Conservation (phyloP, 345 rosid species). For the Kandelia obovata region DNA sequence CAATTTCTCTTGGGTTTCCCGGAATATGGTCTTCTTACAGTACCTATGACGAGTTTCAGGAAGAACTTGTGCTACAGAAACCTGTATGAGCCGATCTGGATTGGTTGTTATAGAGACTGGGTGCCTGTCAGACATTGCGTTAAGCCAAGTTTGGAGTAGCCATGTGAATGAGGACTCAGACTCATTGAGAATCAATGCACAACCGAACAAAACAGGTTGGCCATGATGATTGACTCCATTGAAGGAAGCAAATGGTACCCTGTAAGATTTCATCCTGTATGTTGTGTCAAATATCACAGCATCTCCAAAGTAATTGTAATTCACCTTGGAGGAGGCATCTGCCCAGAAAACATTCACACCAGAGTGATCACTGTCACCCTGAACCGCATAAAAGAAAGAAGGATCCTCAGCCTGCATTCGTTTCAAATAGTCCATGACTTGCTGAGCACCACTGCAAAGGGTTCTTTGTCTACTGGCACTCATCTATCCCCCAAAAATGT, state of each 20-base stretch:
- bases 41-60: constrained; percentile 57
- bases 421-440: constrained; percentile 58
- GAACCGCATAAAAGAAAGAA: constrained; percentile 47
- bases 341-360: constrained; percentile 50
- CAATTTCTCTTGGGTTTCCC: constrained; percentile 48
- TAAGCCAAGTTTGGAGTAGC: constrained; percentile 59
- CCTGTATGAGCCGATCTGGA: constrained; percentile 48
- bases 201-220: constrained; percentile 57
- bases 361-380: constrained; percentile 39
- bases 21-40: constrained; percentile 58
- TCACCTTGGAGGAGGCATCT: constrained; percentile 41
- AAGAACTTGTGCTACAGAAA: constrained; percentile 52
- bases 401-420: constrained; percentile 44
- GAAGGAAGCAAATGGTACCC: constrained; percentile 55
- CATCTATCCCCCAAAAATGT: constrained; percentile 18
- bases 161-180: constrained; percentile 55
- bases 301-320: constrained; percentile 51
- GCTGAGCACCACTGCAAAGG: constrained; percentile 54
- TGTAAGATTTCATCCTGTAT: constrained; percentile 44
- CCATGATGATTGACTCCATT: constrained; percentile 67
- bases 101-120: constrained; percentile 63
- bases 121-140: constrained; percentile 46
- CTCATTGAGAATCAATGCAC: constrained; percentile 54
- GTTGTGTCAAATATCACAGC: constrained; percentile 49
- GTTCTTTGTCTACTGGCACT: constrained; percentile 42